Evolutionary conservation across 139 green algal species (phyloP).

Genomic region (Chlamydomonas asymmetrica): DNA sequence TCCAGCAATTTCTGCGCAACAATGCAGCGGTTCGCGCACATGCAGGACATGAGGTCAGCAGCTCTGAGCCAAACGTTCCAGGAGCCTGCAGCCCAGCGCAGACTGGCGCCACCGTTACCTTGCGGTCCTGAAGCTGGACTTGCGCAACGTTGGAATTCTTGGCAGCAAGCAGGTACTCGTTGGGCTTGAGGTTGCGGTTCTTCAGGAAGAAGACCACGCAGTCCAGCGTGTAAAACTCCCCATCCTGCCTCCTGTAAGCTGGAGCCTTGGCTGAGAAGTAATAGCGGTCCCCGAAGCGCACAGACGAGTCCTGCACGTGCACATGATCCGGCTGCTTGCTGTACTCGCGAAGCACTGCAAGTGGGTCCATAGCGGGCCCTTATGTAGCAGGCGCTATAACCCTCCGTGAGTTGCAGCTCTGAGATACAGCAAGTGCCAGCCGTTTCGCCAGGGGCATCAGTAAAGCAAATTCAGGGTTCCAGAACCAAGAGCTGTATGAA

Average conservation of each 20-base stretch:
- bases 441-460: too few species aligned
- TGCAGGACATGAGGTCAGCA: background rate
- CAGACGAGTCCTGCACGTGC: too few species aligned
- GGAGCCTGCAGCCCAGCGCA: background rate
- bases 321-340: too few species aligned
- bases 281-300: conserved; percentile 23
- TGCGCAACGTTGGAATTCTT: conserved; percentile 11
- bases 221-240: conserved; percentile 29
- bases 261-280: conserved; percentile 17
- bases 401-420: too few species aligned
- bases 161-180: conserved; percentile 36
- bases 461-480: too few species aligned
- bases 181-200: conserved; percentile 26
- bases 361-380: too few species aligned
- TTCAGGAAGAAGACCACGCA: conserved; percentile 32
- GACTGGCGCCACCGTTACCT: background rate
- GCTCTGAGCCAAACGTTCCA: background rate
- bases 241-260: conserved; percentile 21
- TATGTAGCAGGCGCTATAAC: too few species aligned
- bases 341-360: too few species aligned
- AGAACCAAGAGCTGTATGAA: too few species aligned
- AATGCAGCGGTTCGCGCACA: background rate
- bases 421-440: too few species aligned
- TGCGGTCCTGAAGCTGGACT: conserved; percentile 35
- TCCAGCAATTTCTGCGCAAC: conserved; percentile 45